These are phyloP conservation scores for Gossypium lobatum DNA, from an alignment of 441 rosid species.

Conservation along the genomic window DNA sequence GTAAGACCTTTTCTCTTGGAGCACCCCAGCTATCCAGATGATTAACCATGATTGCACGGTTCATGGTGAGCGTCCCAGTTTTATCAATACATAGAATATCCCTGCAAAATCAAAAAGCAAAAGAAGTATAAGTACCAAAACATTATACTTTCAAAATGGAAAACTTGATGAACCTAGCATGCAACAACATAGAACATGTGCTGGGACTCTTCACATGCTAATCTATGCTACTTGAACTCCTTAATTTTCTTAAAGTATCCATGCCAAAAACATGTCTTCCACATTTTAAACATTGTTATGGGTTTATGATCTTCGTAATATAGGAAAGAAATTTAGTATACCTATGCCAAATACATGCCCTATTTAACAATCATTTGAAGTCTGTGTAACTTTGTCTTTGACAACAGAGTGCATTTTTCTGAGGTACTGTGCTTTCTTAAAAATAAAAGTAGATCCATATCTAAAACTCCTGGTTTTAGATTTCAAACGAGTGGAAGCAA, in stretches of 20 bases:
- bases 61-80: conserved; percentile 73
- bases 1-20: conserved; percentile 46
- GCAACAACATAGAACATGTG: background rate
- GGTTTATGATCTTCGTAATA: no score
- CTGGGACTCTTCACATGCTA: background rate
- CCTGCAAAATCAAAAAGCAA: conserved; percentile 29
- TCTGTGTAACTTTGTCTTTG: no score
- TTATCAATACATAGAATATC: conserved; percentile 67
- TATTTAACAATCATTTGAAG: no score
- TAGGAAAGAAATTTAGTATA: no score
- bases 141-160: background rate
- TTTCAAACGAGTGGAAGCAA: no score
- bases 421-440: no score
- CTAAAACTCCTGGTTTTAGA: no score
- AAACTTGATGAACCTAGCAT: background rate
- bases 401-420: no score
- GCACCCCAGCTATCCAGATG: conserved; percentile 55
- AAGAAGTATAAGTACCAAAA: background rate
- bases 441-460: no score
- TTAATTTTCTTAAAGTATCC: background rate
- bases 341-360: no score
- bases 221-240: background rate
- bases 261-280: background rate
- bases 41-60: conserved; percentile 49
- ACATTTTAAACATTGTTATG: no score